phyloP scores from a whole-genome alignment of 495 filamentous ascomycete species.

The Annulohypoxylon bovei region DNA sequence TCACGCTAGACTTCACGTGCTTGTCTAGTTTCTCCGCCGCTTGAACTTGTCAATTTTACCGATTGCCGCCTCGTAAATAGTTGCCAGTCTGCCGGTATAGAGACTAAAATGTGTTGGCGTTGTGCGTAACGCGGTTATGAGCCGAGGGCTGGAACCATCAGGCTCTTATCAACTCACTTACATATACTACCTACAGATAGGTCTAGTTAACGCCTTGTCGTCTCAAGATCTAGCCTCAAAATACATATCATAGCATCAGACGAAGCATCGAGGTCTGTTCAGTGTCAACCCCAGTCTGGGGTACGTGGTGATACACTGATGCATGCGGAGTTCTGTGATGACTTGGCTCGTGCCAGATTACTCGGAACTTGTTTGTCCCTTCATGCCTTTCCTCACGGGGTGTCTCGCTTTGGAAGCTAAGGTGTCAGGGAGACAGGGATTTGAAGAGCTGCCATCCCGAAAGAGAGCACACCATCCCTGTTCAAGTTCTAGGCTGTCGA shows the following conservation, averaged over 20 bases:
- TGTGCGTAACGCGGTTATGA: slow-evolving; percentile 4
- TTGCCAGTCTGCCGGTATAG: not conserved
- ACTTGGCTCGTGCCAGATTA: slow-evolving; percentile 42
- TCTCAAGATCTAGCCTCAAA: slow-evolving; percentile 18
- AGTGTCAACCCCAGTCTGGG: slow-evolving; percentile 14
- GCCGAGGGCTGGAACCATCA: not conserved
- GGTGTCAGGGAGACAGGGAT: slow-evolving; percentile 41
- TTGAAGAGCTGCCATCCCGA: slow-evolving; percentile 32
- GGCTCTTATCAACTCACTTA: not conserved
- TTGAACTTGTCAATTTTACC: slow-evolving; percentile 26
- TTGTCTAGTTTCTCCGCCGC: slow-evolving; percentile 24
- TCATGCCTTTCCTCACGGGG: slow-evolving; percentile 38
- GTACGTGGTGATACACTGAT: slow-evolving; percentile 18
- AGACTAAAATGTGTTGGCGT: not conserved
- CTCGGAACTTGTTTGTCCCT: slow-evolving; percentile 41
- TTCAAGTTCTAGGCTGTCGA: slow-evolving; percentile 39
- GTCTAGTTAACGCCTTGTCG: not conserved
- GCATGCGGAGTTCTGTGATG: slow-evolving; percentile 31
- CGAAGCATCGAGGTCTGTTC: slow-evolving; percentile 14
- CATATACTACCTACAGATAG: not conserved
- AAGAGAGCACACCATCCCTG: slow-evolving; percentile 26
- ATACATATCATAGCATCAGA: slow-evolving; percentile 22
- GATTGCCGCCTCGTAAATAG: slow-evolving; percentile 6
- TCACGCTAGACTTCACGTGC: slow-evolving; percentile 31
- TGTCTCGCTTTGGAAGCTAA: slow-evolving; percentile 39